Evolutionary conservation across 192 early-diverging fungal genomes (phyloP), one percentile per base, ranked within the genome.

Genomic region (Gigaspora rosea): DNA sequence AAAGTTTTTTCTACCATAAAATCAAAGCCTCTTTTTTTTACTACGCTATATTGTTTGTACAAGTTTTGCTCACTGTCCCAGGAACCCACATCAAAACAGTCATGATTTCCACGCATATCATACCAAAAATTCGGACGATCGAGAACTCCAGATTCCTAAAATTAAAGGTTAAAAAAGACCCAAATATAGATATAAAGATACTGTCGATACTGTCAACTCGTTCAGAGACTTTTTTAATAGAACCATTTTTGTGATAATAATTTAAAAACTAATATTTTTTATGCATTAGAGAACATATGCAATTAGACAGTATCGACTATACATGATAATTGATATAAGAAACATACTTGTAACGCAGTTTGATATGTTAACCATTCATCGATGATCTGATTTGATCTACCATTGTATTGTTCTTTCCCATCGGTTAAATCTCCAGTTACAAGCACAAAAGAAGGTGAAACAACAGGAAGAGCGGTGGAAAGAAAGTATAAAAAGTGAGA

Each of bases 101-200:
- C 96, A 82, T 97, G 96, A 78, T 97, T 97, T 4, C 96, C 96
- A n/a, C 96, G 86, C 75, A 93, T 85, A 82, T 97, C 96, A 78
- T 90, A 92, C 85, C 90, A 95, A 51, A 92, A 94, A 8, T 81
- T 78, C 16, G 87, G 13, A 12, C 64, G 64, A 66, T 66, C 8
- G 36, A 66, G 64, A 66, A 47, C 64, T 41, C 64, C 64, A 41
- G 64, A 66, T 46, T 66, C 64, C 64, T 66, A 66, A 41, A 33
- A n/a, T 16, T 66, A 41, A 66, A 46, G 1, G 16, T 46, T 46
- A 41, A 36, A 66, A n/a, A n/a, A 66, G n/a, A 33, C 8, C 9
- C 16, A 66, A 66, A 46, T 8, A 12, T 62, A 64, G 33, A 15
- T 35, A 64, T 35, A 64, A 10, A 52, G 88, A 78, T 84, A 27